Percentiles rank a stretch among this genome's conserved stretches.
Evolutionary conservation across 176 grass and related monocot species (phyloP).

Genomic region (Oryza meyeriana): DNA sequence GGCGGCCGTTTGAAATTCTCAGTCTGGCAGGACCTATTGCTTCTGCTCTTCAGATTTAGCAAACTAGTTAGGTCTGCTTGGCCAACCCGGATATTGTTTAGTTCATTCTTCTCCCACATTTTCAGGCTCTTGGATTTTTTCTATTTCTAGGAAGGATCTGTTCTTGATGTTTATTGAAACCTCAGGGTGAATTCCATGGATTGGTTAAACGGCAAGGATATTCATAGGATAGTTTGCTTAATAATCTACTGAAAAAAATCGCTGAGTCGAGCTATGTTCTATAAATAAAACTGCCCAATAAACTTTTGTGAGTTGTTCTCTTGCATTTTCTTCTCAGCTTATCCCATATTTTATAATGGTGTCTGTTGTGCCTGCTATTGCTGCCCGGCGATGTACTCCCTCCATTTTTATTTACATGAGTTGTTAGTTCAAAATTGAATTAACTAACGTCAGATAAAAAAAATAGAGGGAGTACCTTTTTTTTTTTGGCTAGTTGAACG

Average conservation of each 20-base stretch:
- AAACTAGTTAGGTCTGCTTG: conserved; percentile 16
- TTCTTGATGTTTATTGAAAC: not conserved
- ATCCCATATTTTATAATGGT: not conserved
- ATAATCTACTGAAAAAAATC: conserved; percentile 25
- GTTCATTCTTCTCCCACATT: conserved; percentile 27
- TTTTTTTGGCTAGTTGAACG: not conserved
- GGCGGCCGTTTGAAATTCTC: conserved; percentile 78
- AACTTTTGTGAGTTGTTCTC: not conserved
- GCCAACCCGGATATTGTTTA: not conserved
- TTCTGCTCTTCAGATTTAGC: conserved; percentile 76
- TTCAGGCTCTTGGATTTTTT: conserved; percentile 4
- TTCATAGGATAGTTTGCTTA: conserved; percentile 17
- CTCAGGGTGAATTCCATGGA: not conserved
- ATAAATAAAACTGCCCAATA: conserved; percentile 31
- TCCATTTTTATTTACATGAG: no score
- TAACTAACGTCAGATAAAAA: no score
- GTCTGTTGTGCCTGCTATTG: not conserved
- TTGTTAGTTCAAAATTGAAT: no score
- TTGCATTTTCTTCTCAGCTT: not conserved
- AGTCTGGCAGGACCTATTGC: conserved; percentile 83
- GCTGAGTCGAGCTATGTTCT: conserved; percentile 13
- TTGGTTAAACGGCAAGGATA: not conserved
- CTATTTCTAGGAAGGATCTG: not conserved
- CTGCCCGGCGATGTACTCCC: not conserved
- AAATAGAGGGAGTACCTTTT: not conserved